Percentiles rank a stretch among this genome's conserved stretches.
Conservation (phyloP, 768 basidiomycete genomes). For the Panaeolus papilionaceus region DNA sequence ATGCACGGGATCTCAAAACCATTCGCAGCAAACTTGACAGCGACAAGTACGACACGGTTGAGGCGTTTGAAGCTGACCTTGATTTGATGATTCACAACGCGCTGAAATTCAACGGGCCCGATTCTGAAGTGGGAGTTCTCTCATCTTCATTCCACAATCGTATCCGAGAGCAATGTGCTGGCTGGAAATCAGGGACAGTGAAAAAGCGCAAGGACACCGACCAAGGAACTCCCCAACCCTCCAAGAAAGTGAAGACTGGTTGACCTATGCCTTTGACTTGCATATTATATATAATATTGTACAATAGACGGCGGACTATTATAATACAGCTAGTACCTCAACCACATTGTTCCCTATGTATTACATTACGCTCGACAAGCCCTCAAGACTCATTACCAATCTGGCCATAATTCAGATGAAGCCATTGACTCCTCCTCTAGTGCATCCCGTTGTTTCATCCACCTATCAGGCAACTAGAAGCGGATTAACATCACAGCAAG, state of each 20-base stretch:
- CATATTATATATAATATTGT: constrained; percentile 22
- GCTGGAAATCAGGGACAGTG: constrained; percentile 50
- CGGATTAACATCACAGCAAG: constrained; percentile 19
- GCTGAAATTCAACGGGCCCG: constrained; percentile 83
- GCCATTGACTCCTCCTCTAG: constrained; percentile 75
- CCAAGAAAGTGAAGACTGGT: constrained; percentile 70
- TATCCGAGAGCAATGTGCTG: constrained; percentile 57
- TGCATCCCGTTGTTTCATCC: constrained; percentile 86
- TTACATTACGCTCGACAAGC: neutral
- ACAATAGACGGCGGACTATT: constrained; percentile 32
- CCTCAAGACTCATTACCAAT: constrained; percentile 49
- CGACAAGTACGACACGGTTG: constrained; percentile 82
- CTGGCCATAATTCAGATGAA: constrained; percentile 66
- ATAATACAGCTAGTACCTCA: constrained; percentile 11
- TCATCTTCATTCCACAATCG: constrained; percentile 57
- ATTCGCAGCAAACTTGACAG: constrained; percentile 82
- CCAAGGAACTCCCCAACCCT: constrained; percentile 63
- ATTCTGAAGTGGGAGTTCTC: constrained; percentile 78
- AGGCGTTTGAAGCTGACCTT: constrained; percentile 85
- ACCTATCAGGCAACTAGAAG: constrained; percentile 80
- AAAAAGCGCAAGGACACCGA: constrained; percentile 85
- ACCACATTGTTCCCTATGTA: constrained; percentile 1
- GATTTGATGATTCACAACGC: constrained; percentile 91
- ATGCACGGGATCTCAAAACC: constrained; percentile 85
- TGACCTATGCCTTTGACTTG: constrained; percentile 33